These are phyloP conservation scores for Neltuma alba DNA, from an alignment of 306 rosid species.

Conservation along the genomic window DNA sequence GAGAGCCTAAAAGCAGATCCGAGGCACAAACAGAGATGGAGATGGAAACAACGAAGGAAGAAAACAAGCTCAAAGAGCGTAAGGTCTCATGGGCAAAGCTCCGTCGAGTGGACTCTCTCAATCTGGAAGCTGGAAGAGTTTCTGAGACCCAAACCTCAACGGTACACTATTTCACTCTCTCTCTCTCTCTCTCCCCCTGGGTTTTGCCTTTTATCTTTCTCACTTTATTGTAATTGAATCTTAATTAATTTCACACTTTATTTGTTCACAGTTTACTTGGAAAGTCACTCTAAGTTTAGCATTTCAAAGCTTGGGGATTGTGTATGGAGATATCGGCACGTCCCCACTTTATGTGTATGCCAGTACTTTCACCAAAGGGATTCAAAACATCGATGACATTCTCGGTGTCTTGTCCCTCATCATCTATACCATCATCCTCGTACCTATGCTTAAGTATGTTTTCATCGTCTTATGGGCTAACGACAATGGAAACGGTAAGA, in stretches of 20 bases:
- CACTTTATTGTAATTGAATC: neutral
- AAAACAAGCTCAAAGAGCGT: slow-evolving; percentile 35
- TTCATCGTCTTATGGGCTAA: slow-evolving; percentile 79
- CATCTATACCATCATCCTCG: slow-evolving; percentile 63
- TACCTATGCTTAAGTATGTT: slow-evolving; percentile 75
- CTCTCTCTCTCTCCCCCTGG: too few relatives aligned
- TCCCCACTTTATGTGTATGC: slow-evolving; percentile 79
- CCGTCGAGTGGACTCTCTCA: slow-evolving; percentile 75
- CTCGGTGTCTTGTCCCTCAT: slow-evolving; percentile 72
- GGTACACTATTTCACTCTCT: too few relatives aligned
- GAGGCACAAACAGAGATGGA: neutral
- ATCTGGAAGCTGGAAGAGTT: slow-evolving; percentile 84
- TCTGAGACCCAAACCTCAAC: slow-evolving; percentile 26
- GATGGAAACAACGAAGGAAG: slow-evolving; percentile 6
- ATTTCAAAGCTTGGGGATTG: slow-evolving; percentile 81
- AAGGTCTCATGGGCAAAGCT: slow-evolving; percentile 74
- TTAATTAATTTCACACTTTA: neutral
- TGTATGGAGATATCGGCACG: slow-evolving; percentile 91
- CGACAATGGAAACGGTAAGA: slow-evolving; percentile 76
- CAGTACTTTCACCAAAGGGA: slow-evolving; percentile 46
- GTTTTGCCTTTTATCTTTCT: too few relatives aligned
- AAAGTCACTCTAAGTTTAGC: slow-evolving; percentile 58
- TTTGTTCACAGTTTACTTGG: slow-evolving; percentile 43
- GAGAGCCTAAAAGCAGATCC: neutral
- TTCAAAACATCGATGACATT: slow-evolving; percentile 50